Base-by-base conservation (phyloP, 768 basidiomycete species). In the Holtermannia corniformis region DNA sequence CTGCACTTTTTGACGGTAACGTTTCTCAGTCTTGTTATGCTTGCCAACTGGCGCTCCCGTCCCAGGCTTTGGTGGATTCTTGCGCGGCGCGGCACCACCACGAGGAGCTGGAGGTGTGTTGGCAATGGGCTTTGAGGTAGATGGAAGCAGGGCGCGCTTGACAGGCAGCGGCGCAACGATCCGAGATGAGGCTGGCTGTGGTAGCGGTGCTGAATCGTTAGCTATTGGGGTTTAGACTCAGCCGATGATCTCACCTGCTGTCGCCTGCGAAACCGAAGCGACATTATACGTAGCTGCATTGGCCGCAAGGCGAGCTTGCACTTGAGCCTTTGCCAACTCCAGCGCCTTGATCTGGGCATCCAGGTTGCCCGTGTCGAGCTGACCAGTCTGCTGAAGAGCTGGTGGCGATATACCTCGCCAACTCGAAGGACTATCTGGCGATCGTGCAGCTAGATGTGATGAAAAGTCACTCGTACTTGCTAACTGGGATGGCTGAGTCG, bases 1-100 rank as follows among this genome's bases (percentile, higher is more conserved):
- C 46, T 72, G 68, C 21, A 72, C 70, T 52, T 72, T 72, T 43
- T 62, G 61, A 21, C 70, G 68, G 52, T 72, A 72, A 41, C 68
- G 61, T 32, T 69, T 49, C 55, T 72, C 70, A 23, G 68, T 70
- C 58, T 70, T 72, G 60, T 72, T 72, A 55, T 72, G 70, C 49
- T 70, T 68, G 41, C 67, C 68, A 4, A 64, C 63, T 3, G 54
- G 41, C 4, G 59, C 50, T 27, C n/a, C 44, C 26, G 47, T 42
- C 16, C 14, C 40, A 14, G 19, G 12, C 14, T 21, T 16, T 47
- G 46, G 12, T 22, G 16, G 10, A 40, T 45, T 22, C 12, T 21
- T 49, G 41, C 47, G 4, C 19, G 47, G n/a, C 19, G 47, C 16
- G 25, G 19, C 7, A 32, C n/a, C 14, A 20, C 26, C 20, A 26